Evolutionary conservation across 73 alveolate species (phyloP).

Genomic region (Paramecium caudatum): DNA sequence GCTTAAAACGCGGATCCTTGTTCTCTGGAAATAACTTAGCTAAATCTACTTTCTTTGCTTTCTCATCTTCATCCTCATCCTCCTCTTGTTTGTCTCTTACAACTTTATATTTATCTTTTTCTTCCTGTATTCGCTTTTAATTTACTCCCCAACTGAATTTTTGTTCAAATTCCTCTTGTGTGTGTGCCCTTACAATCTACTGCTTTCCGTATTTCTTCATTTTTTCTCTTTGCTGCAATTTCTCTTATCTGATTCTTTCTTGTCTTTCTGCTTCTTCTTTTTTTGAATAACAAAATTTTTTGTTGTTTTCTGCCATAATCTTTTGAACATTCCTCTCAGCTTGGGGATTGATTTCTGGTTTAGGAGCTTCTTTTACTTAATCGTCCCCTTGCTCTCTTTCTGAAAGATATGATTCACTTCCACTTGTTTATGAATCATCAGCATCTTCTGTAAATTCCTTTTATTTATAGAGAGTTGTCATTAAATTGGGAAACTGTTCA

Average conservation of each 20-base stretch:
- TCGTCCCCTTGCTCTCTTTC: constrained; percentile 51
- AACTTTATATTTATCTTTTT: background rate
- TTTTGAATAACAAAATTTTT: constrained; percentile 1
- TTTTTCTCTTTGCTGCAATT: constrained; percentile 48
- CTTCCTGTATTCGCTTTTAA: background rate
- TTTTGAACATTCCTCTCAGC: constrained; percentile 1
- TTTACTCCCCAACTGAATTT: constrained; percentile 47
- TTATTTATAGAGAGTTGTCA: constrained; percentile 2
- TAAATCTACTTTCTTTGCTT: constrained; percentile 1
- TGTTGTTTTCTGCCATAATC: constrained; percentile 16
- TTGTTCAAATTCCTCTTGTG: constrained; percentile 47
- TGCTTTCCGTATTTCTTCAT: constrained; percentile 47
- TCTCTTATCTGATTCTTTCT: constrained; percentile 7
- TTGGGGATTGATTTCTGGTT: constrained; percentile 42
- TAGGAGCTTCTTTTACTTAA: background rate
- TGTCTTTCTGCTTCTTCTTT: constrained; percentile 6
- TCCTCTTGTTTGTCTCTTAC: background rate
- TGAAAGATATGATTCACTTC: constrained; percentile 10
- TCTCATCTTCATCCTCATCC: background rate
- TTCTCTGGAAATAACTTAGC: constrained; percentile 56
- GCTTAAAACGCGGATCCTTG: background rate
- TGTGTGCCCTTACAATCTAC: constrained; percentile 57
- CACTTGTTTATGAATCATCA: constrained; percentile 41
- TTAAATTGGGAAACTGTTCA: constrained; percentile 55
- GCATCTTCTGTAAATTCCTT: constrained; percentile 35